phyloP scores from a whole-genome alignment of 805 yeast species.

The Yamadazyma tumulicola region DNA sequence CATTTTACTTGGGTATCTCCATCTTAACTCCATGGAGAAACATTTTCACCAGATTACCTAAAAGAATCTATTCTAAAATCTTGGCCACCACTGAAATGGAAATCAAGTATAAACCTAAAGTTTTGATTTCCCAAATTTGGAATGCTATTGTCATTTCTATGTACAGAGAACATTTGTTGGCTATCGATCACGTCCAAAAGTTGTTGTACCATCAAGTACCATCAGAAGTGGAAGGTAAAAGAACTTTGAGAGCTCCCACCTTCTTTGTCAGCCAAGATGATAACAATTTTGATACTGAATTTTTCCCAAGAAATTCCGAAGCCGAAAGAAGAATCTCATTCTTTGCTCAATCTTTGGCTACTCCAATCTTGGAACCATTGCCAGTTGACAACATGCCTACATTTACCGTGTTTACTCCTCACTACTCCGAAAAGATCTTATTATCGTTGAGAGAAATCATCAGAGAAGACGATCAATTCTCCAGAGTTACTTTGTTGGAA shows the following conservation, averaged over 20 bases:
- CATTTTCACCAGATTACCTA: slow-evolving; percentile 94
- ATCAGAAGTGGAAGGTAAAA: slow-evolving; percentile 95
- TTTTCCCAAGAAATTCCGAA: slow-evolving; percentile 94
- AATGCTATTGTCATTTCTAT: slow-evolving; percentile 97
- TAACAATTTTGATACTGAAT: slow-evolving; percentile 89
- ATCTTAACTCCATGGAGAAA: slow-evolving; percentile 99
- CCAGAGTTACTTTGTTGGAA: slow-evolving; percentile 90
- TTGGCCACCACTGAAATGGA: slow-evolving; percentile 99
- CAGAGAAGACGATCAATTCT: slow-evolving; percentile 82
- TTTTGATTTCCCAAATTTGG: slow-evolving; percentile 97
- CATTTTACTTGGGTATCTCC: slow-evolving; percentile 98
- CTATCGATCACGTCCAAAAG: slow-evolving; percentile 98
- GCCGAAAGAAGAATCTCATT: slow-evolving; percentile 99
- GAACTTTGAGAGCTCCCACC: slow-evolving; percentile 98
- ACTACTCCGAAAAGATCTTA: slow-evolving; percentile 78
- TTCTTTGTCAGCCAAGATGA: slow-evolving; percentile 98
- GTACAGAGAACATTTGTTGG: slow-evolving; percentile 98
- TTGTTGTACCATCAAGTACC: slow-evolving; percentile 98
- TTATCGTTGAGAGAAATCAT: slow-evolving; percentile 76
- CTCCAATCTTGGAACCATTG: slow-evolving; percentile 97
- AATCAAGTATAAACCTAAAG: slow-evolving; percentile 97
- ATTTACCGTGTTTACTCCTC: slow-evolving; percentile 88
- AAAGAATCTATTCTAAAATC: slow-evolving; percentile 96
- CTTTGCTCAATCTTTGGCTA: slow-evolving; percentile 98
- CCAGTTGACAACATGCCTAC: slow-evolving; percentile 99